Conservation (phyloP, 176 grass and related monocot species). For the Oryza glaberrima region DNA sequence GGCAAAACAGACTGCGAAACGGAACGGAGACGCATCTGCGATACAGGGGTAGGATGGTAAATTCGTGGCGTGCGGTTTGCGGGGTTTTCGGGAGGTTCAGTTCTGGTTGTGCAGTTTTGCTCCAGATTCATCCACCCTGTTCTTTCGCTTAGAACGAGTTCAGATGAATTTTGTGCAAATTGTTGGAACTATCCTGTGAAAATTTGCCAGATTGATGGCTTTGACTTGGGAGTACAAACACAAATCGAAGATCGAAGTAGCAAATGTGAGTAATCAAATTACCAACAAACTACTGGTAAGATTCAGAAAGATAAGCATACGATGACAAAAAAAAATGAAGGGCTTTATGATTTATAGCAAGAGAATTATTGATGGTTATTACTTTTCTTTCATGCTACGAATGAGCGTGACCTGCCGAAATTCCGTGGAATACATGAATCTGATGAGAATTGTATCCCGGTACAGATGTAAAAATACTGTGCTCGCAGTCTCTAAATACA, state of each 20-base stretch:
- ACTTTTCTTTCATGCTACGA: conserved; percentile 28
- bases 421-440: conserved; percentile 29
- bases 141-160: neutral
- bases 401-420: conserved; percentile 25
- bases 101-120: neutral
- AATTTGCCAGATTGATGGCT: neutral
- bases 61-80: neutral
- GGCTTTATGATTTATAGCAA: neutral
- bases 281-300: neutral
- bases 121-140: too few species aligned
- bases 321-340: neutral
- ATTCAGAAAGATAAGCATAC: neutral
- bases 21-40: neutral
- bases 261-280: neutral
- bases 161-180: neutral
- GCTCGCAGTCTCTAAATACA: conserved; percentile 40
- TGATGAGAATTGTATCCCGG: neutral
- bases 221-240: neutral
- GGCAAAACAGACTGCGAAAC: conserved; percentile 26
- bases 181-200: neutral
- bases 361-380: neutral
- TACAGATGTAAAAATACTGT: neutral
- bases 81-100: conserved; percentile 33
- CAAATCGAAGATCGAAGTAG: neutral
- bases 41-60: conserved; percentile 29